phyloP scores from a whole-genome alignment of 176 grass and related monocot species.

The Dactylis glomerata region DNA sequence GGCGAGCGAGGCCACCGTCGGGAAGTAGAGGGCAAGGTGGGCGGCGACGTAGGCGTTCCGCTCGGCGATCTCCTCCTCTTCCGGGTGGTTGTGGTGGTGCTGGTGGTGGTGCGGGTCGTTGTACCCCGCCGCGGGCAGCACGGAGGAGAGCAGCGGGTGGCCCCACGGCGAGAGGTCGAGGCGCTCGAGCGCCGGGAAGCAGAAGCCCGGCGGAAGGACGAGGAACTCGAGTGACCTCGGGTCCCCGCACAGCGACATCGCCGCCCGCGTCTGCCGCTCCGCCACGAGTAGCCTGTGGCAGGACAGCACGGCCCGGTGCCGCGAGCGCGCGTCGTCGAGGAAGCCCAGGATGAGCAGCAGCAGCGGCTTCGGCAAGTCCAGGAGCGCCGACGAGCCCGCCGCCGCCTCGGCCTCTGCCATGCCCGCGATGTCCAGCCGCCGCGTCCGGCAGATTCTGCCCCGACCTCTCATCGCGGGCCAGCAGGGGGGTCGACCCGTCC shows the following conservation, averaged over 20 bases:
- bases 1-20: slow-evolving; percentile 48
- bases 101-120: neutral
- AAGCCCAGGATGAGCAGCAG: slow-evolving; percentile 57
- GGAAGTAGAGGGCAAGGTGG: slow-evolving; percentile 57
- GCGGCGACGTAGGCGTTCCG: slow-evolving; percentile 28
- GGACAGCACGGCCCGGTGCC: slow-evolving; percentile 54
- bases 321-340: slow-evolving; percentile 45
- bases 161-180: slow-evolving; percentile 99
- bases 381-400: slow-evolving; percentile 20
- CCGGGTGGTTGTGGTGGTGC: no score
- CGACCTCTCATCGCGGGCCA: no score
- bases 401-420: slow-evolving; percentile 22
- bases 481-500: no score
- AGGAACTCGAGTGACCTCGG: slow-evolving; percentile 31
- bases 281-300: slow-evolving; percentile 46
- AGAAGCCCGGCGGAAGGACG: slow-evolving; percentile 42
- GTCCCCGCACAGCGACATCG: slow-evolving; percentile 75
- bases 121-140: neutral
- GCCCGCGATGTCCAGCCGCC: neutral
- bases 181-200: slow-evolving; percentile 59
- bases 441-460: neutral
- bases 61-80: slow-evolving; percentile 2
- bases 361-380: slow-evolving; percentile 82
- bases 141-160: slow-evolving; percentile 42
- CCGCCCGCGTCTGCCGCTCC: slow-evolving; percentile 63